phyloP scores from a whole-genome alignment of 495 filamentous ascomycete genomes.

The Astrothelium macrocarpum region DNA sequence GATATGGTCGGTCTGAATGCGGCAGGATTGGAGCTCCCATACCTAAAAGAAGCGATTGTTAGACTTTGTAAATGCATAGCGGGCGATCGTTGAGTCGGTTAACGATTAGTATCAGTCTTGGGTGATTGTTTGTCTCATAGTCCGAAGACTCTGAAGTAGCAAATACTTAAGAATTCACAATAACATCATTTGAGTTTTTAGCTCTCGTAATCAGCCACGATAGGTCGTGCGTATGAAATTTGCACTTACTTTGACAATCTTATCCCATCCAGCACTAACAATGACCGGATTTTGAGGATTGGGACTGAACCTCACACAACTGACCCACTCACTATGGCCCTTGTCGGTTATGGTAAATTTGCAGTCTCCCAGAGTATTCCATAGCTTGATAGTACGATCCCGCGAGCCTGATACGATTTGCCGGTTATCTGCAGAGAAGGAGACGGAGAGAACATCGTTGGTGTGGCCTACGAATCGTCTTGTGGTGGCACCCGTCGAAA shows the following conservation, averaged over 20 bases:
- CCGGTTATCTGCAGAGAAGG: conserved; percentile 99
- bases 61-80: background rate
- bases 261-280: conserved; percentile 98
- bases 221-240: conserved; percentile 16
- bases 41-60: conserved; percentile 48
- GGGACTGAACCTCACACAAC: conserved; percentile 97
- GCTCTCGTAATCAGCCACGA: background rate
- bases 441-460: conserved; percentile 98
- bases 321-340: conserved; percentile 99
- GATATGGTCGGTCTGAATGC: conserved; percentile 99
- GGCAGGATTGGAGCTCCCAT: conserved; percentile 98
- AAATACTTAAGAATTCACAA: conserved; percentile 80
- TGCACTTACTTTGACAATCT: conserved; percentile 93
- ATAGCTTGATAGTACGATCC: conserved; percentile 98
- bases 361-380: conserved; percentile 99
- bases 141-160: conserved; percentile 99
- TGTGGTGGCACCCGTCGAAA: conserved; percentile 90
- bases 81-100: conserved; percentile 6
- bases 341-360: conserved; percentile 99
- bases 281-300: conserved; percentile 99
- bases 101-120: conserved; percentile 61
- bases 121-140: conserved; percentile 97
- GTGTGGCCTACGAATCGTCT: conserved; percentile 98
- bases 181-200: conserved; percentile 68
- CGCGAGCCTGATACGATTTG: conserved; percentile 99